A percentile compares a stretch with the other conserved stretches of the same genome.
These are phyloP conservation scores for Phialophora expanda DNA, from an alignment of 2,329 filamentous ascomycete genomes.

Conservation along the genomic window DNA sequence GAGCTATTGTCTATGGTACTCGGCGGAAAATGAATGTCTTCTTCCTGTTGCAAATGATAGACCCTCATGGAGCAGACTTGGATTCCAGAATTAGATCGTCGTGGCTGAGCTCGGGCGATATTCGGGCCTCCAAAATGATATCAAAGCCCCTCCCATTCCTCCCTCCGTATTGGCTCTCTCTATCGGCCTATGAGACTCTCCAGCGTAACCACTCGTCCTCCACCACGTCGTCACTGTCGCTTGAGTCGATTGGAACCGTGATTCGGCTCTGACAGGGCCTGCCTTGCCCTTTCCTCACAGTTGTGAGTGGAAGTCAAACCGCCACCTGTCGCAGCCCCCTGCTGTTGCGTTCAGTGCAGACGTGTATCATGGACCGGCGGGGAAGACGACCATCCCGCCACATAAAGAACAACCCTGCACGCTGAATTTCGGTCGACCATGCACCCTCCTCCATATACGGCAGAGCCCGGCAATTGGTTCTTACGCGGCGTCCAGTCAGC, in stretches of 20 bases:
- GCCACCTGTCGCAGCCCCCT: background rate
- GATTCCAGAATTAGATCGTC: background rate
- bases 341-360: conserved; percentile 10
- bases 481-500: conserved; percentile 56
- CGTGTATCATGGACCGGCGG: conserved; percentile 23
- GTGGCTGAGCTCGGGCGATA: background rate
- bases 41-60: background rate
- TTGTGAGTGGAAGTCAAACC: conserved; percentile 1
- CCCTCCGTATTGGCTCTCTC: conserved; percentile 3
- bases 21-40: too few species aligned
- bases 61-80: background rate
- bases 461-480: conserved; percentile 48
- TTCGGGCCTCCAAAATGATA: background rate
- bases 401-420: conserved; percentile 6
- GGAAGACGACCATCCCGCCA: conserved; percentile 7
- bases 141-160: background rate
- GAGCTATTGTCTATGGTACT: too few species aligned
- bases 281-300: conserved; percentile 10
- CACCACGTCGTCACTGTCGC: conserved; percentile 19
- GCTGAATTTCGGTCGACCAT: conserved; percentile 18
- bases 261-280: conserved; percentile 5
- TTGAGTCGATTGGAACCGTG: conserved; percentile 3
- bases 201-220: conserved; percentile 11
- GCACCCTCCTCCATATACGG: conserved; percentile 20
- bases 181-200: conserved; percentile 13